These are phyloP conservation scores for Annulohypoxylon maeteangense DNA, from an alignment of 495 filamentous ascomycete species.

Conservation along the genomic window DNA sequence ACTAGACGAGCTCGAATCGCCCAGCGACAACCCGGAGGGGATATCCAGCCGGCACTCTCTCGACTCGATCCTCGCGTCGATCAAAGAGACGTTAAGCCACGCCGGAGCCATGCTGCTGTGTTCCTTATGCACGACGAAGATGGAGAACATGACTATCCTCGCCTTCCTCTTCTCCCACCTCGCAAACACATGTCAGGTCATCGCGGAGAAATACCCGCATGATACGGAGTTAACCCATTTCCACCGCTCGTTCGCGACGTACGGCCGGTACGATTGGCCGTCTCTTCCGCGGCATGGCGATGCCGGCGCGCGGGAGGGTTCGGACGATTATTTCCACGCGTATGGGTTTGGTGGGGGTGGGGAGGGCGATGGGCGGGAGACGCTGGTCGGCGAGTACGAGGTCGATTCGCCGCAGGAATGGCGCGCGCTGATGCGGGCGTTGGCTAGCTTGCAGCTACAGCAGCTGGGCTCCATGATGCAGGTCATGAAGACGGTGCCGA, in stretches of 20 bases:
- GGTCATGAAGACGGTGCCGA: not conserved
- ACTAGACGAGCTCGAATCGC: not conserved
- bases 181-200: not conserved
- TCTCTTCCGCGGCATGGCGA: not conserved
- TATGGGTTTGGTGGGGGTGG: not conserved
- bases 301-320: not conserved
- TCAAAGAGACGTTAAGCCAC: slow-evolving; percentile 1
- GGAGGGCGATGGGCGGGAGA: not conserved
- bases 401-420: not conserved
- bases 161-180: not conserved
- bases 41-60: slow-evolving; percentile 2
- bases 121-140: not conserved
- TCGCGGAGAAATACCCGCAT: not conserved
- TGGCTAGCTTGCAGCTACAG: not conserved
- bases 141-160: not conserved
- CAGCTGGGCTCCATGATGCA: not conserved
- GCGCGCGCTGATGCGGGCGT: not conserved
- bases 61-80: not conserved
- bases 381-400: not conserved
- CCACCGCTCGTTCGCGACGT: not conserved
- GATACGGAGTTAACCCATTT: not conserved
- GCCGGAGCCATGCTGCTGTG: not conserved
- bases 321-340: not conserved
- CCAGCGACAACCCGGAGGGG: not conserved
- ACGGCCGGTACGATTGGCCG: not conserved